Evolutionary conservation across 1,139 yeast species (phyloP), one percentile per base, ranked within the genome.

Genomic region (Scheffersomyces quercinus): DNA sequence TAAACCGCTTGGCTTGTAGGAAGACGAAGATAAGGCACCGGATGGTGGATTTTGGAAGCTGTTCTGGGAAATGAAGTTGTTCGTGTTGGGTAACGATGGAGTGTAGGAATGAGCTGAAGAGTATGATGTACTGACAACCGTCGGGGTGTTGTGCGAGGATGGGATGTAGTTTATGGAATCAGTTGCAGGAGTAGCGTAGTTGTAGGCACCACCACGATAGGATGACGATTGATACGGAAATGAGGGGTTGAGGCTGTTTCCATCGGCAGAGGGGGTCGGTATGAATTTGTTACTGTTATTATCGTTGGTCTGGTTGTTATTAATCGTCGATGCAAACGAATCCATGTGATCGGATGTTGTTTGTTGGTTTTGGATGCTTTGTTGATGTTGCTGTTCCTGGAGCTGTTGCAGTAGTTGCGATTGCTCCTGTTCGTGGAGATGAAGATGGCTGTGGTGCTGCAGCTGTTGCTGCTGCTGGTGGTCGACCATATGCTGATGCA

Each of bases 91-190:
- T 34, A 48, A 44, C 11, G 65, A 58, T 15, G 75, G 71, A 8
- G 74, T 69, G 48, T 72, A 74, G 30, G 75, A 67, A 49, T 66
- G 68, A 49, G 65, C 65, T 10, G 77, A 71, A 10, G 73, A 62
- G 55, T 77, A 77, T 4, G 81, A 76, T 10, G 73, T 65, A 48
- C 78, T 70, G 13, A 80, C 74, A 37, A 70, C 79, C 37, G 76
- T 76, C 5, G 85, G 85, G 2, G 83, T 77, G 56, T 79, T 77
- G 55, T 79, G 84, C 40, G 73, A 65, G 14, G 73, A 61, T 9
- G 78, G 77, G 15, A 73, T 67, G 50, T 68, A 73, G 51, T 66
- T 65, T 52, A 67, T 46, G 44, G 69, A 58, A 43, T 67, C 62
- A 52, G 60, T 45, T 52, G 56, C 45, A 13, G 44, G 35, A 6